phyloP scores from a whole-genome alignment of 23 red algal genomes.

The Gracilaria gracilis region DNA sequence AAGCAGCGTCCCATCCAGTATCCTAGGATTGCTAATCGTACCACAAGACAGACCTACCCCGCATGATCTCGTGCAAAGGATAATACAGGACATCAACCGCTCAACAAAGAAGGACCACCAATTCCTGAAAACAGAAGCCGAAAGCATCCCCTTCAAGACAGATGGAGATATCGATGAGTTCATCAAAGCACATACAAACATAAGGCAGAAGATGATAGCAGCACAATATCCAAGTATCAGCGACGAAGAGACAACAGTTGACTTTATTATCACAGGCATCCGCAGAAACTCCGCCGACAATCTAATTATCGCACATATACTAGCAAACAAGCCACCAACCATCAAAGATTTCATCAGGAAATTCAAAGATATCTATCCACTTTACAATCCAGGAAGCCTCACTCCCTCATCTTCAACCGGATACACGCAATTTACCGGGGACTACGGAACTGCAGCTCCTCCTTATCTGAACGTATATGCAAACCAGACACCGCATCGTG shows the following conservation, averaged over 20 bases:
- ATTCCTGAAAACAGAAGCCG: no score
- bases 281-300: background rate
- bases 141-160: background rate
- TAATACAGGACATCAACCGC: background rate
- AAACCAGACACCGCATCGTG: background rate
- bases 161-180: background rate
- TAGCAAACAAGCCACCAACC: no score
- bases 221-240: background rate
- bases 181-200: background rate
- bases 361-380: no score
- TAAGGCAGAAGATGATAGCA: background rate
- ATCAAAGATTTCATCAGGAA: no score
- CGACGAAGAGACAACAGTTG: background rate
- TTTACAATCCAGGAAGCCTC: no score
- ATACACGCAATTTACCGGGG: conserved; percentile 18
- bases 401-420: no score
- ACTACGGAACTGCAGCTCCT: background rate
- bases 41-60: no score
- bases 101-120: background rate
- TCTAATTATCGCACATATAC: no score
- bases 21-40: no score
- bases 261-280: background rate
- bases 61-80: conserved; percentile 16
- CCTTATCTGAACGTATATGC: background rate
- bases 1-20: no score